These are phyloP conservation scores for Furcasterigmium furcatum DNA, from an alignment of 2,329 filamentous ascomycete genomes.

Conservation along the genomic window DNA sequence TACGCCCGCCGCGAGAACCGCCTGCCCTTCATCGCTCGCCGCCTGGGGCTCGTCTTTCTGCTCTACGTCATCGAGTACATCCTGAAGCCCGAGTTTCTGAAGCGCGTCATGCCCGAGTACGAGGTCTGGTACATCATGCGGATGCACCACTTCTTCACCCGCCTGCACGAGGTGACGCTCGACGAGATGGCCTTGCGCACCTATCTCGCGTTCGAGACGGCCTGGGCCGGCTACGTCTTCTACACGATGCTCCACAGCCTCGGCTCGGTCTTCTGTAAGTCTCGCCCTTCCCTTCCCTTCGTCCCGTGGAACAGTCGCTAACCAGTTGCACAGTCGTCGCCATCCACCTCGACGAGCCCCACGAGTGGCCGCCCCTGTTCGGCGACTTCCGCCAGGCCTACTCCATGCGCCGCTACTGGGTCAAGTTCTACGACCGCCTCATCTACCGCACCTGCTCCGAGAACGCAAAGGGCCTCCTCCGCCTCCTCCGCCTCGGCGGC, in stretches of 20 bases:
- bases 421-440: conserved; percentile 14
- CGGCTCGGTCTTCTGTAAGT: background rate
- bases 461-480: conserved; percentile 5
- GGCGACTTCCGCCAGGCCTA: conserved; percentile 13
- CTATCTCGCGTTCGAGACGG: conserved; percentile 4
- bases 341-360: conserved; percentile 7
- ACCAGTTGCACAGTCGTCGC: background rate
- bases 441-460: conserved; percentile 9
- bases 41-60: background rate
- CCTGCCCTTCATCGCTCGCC: background rate
- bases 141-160: conserved; percentile 5
- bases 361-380: conserved; percentile 15
- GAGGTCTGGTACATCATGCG: background rate
- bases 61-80: background rate
- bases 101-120: background rate
- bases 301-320: background rate
- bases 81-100: background rate
- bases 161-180: background rate
- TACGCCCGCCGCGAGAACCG: background rate
- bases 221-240: conserved; percentile 9
- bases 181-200: conserved; percentile 4
- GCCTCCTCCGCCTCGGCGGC: background rate
- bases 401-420: conserved; percentile 12
- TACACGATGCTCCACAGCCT: conserved; percentile 5
- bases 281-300: background rate